Evolutionary conservation across 1,284 basidiomycete genomes (phyloP), one percentile per base, ranked within the genome.

Genomic region (Grifola frondosa): DNA sequence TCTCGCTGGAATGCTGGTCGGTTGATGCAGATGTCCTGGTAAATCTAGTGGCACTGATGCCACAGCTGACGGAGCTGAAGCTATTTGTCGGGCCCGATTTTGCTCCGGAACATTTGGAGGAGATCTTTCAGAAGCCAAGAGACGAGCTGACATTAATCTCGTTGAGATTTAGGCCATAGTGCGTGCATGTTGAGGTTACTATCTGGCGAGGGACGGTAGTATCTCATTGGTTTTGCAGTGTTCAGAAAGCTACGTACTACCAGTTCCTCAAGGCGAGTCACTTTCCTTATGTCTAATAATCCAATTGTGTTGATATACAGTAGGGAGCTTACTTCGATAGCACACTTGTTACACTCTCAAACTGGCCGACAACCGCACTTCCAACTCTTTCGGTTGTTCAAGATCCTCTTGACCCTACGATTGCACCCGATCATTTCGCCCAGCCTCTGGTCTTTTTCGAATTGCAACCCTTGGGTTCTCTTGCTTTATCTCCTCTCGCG

Each of bases 401-500:
- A 61, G 84, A 88, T 47, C 77, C 79, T 1, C 62, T 79, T 7
- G 70, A 74, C 28, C 57, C 68, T 3, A 44, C 56, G 26, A 59
- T 66, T 44, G 61, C 64, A 12, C 53, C 59, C 43, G 50, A 38
- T 42, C 65, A 49, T 30, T 88, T 88, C 46, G 85, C 86, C 2
- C 85, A 88, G 54, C 85, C 86, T 0, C 64, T 88, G 37, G 83
- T 87, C 5, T 88, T 88, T 66, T 84, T 84, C 58, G 72, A 71
- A 15, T 69, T 88, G 23, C 74, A 81, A 31, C 62, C 73, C 3
- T 57, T 80, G 41, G 52, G 71, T 2, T 51, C 56, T 1, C 66
- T 87, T 35, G 59, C 75, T 7, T 66, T 67, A 33, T 80, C 83
- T 3, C 62, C 68, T 0, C 63, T 66, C 28, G 48, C 75, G 21